Evolutionary conservation across 768 basidiomycete species (phyloP), one percentile per base, ranked within the genome.

Genomic region (Pluteus cervinus): DNA sequence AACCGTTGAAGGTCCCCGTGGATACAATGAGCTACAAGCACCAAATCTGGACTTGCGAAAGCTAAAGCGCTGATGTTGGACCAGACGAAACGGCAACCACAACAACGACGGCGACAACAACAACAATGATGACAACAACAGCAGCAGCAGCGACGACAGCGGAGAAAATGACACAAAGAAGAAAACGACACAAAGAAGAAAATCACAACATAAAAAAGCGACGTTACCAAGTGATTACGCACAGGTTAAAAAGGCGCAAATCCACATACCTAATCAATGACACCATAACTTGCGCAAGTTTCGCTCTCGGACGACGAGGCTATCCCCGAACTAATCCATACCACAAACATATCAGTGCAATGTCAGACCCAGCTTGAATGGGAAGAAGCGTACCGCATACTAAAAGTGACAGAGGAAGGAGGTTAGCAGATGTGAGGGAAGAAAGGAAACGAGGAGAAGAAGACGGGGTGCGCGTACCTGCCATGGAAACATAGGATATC

Each of bases 251-350:
- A 29, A 11, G n/a, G 8, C 25, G 43, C 24, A 15, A 26, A 25
- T 35, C n/a, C 26, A 39, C 58, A 35, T 54, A 80, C 84, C 80
- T 85, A 47, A 89, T 73, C 39, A 84, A 56, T 12, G 81, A 81
- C 48, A 84, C 79, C 3, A 89, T 68, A 33, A 89, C 71, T 37
- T 79, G 71, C 1, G 82, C 69, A n/a, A 87, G 58, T 47, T 78
- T 82, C n/a, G 63, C 55, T 80, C 89, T 15, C 77, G 55, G 12
- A 76, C 62, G 24, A 82, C 61, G 52, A 86, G 84, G 48, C 79
- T 85, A 39, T 87, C 80, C 18, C 83, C 87, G 52, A 86, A 89
- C 86, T 89, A 38, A 37, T 40, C 39, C 34, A 45, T 32, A 23
- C 35, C 32, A 51, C 35, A 23, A 41, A 14, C 25, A 29, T 16